Percentiles rank a stretch among this genome's conserved stretches.
These are phyloP conservation scores for Coffea humblotiana DNA, from an alignment of 305 asterid genomes.

Conservation along the genomic window DNA sequence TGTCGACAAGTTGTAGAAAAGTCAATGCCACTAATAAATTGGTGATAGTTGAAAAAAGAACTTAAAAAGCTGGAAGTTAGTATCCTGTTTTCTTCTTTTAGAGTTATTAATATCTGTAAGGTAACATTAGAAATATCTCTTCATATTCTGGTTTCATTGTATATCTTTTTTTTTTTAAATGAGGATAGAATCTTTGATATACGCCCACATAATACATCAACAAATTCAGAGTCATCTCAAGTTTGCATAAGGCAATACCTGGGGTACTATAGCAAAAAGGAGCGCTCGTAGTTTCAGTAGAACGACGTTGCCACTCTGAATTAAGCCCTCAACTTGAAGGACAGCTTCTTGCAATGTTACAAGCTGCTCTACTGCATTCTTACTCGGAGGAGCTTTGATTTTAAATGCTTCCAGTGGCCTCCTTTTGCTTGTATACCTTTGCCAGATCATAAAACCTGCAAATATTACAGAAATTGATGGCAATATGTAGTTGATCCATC, in stretches of 20 bases:
- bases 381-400: conserved; percentile 68
- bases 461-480: conserved; percentile 45
- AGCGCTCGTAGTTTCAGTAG: conserved; percentile 75
- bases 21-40: neutral
- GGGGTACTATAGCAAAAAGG: conserved; percentile 65
- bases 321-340: conserved; percentile 57
- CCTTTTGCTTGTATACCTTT: conserved; percentile 41
- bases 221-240: neutral
- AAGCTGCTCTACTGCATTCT: conserved; percentile 86
- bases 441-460: conserved; percentile 73
- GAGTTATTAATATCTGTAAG: neutral
- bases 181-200: neutral
- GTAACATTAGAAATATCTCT: neutral
- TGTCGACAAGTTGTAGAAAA: neutral
- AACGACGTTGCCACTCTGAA: conserved; percentile 70
- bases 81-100: no score
- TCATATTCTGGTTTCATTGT: neutral
- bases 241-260: conserved; percentile 43
- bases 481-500: conserved; percentile 55
- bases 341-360: conserved; percentile 77
- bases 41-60: neutral
- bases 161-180: neutral
- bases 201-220: neutral
- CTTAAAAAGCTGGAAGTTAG: neutral
- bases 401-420: conserved; percentile 60